phyloP scores from a whole-genome alignment of 345 rosid genomes.

The Camelina laxa region DNA sequence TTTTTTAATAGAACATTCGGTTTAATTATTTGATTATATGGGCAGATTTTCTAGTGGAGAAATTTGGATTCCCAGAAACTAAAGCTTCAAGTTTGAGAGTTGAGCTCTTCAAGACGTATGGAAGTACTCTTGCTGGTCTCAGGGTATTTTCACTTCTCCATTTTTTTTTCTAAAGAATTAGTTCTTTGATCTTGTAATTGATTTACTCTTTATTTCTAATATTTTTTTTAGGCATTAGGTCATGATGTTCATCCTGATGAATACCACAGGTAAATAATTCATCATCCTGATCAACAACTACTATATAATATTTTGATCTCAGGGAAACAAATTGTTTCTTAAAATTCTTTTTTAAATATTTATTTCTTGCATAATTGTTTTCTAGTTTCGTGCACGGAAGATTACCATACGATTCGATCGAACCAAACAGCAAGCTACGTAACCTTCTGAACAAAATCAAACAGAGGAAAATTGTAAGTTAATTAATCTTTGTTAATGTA shows the following conservation, averaged over 20 bases:
- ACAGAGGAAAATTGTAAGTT: slow-evolving; percentile 75
- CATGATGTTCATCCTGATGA: slow-evolving; percentile 80
- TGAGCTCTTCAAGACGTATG: slow-evolving; percentile 83
- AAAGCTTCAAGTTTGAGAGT: slow-evolving; percentile 70
- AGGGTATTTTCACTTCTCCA: slow-evolving; percentile 50
- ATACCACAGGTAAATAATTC: slow-evolving; percentile 66
- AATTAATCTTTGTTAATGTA: no score
- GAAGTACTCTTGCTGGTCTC: slow-evolving; percentile 94
- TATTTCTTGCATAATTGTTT: background rate
- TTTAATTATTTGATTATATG: background rate
- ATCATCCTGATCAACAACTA: background rate
- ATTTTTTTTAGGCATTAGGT: slow-evolving; percentile 72
- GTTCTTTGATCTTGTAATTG: background rate
- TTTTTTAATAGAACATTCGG: background rate
- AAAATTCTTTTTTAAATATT: background rate
- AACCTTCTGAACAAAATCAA: slow-evolving; percentile 64
- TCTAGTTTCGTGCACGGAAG: slow-evolving; percentile 93
- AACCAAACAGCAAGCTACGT: slow-evolving; percentile 65
- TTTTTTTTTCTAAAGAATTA: background rate
- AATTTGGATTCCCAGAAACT: slow-evolving; percentile 61
- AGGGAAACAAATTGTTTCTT: background rate
- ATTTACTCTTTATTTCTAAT: background rate
- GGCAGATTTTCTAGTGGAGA: slow-evolving; percentile 75
- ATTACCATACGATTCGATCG: slow-evolving; percentile 81
- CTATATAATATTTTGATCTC: background rate